Base-by-base conservation (phyloP, 306 rosid genomes). In the Arachis hypogaea region DNA sequence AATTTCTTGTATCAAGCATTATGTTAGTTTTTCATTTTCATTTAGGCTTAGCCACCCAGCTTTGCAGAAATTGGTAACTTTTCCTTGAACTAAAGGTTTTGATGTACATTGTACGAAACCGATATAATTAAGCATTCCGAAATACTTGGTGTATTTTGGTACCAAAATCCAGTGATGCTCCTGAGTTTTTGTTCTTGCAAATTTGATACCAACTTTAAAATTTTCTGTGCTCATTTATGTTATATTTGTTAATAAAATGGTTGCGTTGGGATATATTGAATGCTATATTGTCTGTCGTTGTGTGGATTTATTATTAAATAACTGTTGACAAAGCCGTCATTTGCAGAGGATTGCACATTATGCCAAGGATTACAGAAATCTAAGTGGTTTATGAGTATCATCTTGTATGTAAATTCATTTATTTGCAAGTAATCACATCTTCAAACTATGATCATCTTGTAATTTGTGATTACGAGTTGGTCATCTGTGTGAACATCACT, bases 41-140 rank as follows among this genome's bases (percentile, higher is more conserved):
- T 67, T 61, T 71, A 66, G 72, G 72, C 62, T 11, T 10, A 30
- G 49, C 72, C 66, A 22, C 60, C 54, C 41, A 73, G 72, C 81
- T 68, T 68, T 56, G 59, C 50, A 49, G 68, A 80, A 77, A 77
- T 73, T 54, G 63, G 68, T 36, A 59, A n/a, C 66, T 43, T 8
- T 59, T 11, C 56, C 56, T 58, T 51, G 59, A 16, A 46, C 70
- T 62, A 29, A 30, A 57, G 57, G 56, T 59, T 73, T 58, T 62
- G 29, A 41, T 78, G 73, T 69, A 63, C 59, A 75, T 51, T 59
- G 7, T 45, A 12, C 50, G 43, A 50, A 67, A 62, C 47, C 12
- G 56, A 76, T 56, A 63, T 71, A 47, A 47, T 46, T 38, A 42
- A 63, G 67, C 78, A 45, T 12, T 63, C 65, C 66, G 52, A 77